These are phyloP conservation scores for Tolypocladium endophyticum DNA, from an alignment of 2,329 filamentous ascomycete species.

Conservation along the genomic window DNA sequence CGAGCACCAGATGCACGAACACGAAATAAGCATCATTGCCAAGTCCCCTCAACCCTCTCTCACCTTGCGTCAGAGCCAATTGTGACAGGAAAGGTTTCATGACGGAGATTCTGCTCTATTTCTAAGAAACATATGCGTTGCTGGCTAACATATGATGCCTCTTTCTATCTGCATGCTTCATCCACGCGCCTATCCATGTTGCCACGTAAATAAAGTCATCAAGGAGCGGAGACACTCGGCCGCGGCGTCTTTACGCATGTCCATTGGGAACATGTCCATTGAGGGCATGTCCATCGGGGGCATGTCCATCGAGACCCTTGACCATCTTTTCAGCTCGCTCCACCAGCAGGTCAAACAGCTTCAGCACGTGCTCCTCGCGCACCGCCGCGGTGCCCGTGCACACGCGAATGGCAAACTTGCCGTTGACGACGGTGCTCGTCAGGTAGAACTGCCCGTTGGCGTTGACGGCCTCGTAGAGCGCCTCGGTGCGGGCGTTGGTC, in stretches of 20 bases:
- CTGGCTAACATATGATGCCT: background rate
- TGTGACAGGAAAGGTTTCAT: background rate
- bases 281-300: background rate
- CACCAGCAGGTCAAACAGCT: constrained; percentile 66
- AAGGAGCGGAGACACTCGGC: background rate
- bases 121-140: background rate
- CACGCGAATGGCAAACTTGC: constrained; percentile 69
- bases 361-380: constrained; percentile 62
- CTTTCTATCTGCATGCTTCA: background rate
- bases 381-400: constrained; percentile 59
- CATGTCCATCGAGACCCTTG: constrained; percentile 1
- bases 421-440: constrained; percentile 65
- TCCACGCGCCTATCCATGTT: background rate
- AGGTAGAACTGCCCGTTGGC: constrained; percentile 68
- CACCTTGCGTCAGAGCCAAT: background rate
- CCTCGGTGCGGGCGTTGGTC: constrained; percentile 59
- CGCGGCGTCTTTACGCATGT: background rate
- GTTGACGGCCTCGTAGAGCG: constrained; percentile 68
- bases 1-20: background rate
- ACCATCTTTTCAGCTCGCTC: constrained; percentile 46
- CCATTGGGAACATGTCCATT: background rate
- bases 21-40: background rate
- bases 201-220: background rate
- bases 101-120: background rate
- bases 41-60: background rate